phyloP scores from a whole-genome alignment of 768 basidiomycete genomes.

The Tylopilus plumbeoviolaceoides region DNA sequence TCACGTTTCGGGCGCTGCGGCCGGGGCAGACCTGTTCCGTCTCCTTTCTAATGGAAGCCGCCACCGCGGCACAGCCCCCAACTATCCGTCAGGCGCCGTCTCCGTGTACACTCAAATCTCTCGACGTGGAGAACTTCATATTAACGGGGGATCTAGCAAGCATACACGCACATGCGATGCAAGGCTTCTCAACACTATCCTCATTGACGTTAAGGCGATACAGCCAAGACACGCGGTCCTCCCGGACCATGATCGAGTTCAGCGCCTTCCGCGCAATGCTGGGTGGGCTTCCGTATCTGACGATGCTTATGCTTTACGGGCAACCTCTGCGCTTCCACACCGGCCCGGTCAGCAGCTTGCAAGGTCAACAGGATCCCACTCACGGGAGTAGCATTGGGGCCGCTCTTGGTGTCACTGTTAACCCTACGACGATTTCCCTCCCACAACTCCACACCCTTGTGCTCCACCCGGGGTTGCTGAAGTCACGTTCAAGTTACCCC shows the following conservation, averaged over 20 bases:
- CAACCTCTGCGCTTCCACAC: conserved; percentile 27
- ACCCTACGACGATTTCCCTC: conserved; percentile 11
- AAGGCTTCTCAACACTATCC: conserved; percentile 20
- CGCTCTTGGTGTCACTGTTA: neutral
- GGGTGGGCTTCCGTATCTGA: conserved; percentile 19
- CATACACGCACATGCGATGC: conserved; percentile 11
- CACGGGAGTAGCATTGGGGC: neutral
- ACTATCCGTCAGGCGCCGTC: neutral
- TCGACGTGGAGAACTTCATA: conserved; percentile 28
- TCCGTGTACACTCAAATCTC: conserved; percentile 20
- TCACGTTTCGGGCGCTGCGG: conserved; percentile 28
- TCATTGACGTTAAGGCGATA: conserved; percentile 28
- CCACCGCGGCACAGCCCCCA: conserved; percentile 3
- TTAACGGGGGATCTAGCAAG: conserved; percentile 18
- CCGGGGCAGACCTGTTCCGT: conserved; percentile 28
- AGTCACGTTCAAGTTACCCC: conserved; percentile 31
- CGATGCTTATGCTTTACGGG: conserved; percentile 25
- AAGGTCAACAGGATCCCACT: neutral
- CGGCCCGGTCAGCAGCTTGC: conserved; percentile 6
- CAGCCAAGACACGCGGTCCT: conserved; percentile 24
- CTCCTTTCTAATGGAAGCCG: conserved; percentile 21
- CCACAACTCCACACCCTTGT: conserved; percentile 29
- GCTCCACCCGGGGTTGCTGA: conserved; percentile 28
- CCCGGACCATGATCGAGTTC: conserved; percentile 28
- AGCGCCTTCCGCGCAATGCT: conserved; percentile 25